Base-by-base conservation (phyloP, 2,329 filamentous ascomycete species). In the Botryotinia calthae region DNA sequence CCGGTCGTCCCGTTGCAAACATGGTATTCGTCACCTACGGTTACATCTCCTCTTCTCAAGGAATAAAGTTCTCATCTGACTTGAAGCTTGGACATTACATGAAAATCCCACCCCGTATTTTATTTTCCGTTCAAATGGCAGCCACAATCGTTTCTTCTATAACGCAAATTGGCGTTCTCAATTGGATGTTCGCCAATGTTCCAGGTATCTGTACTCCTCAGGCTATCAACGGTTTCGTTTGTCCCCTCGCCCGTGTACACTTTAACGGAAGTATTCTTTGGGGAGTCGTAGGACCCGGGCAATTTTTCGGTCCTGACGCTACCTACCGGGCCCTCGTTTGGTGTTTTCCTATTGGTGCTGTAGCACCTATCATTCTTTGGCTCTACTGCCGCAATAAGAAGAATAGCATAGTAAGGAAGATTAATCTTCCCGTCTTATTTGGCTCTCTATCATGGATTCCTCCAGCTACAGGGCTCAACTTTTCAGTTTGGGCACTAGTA, bases 11-110 rank as follows among this genome's bases (percentile, higher is more conserved):
- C 1, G 93, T 97, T 18, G 94, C 93, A 68, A 96, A 97, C 82
- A 97, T 97, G 94, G 93, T 97, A 51, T 97, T 97, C 78, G 93
- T 95, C 65, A 96, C 93, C 0, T 97, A 96, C 80, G 93, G 93
- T 75, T 97, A 96, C 82, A 96, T 96, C 79, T 94, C 92, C 7
- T 95, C 92, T 0, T 92, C 93, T 0, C 94, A 97, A 83, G 94
- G 94, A 42, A 91, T 97, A 81, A 96, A 97, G 80, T 97, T 97
- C 80, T 91, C 93, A 1, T 91, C 92, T 2, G 94, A 97, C 81
- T 86, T 97, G 68, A 97, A 97, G 82, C 87, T 97, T 0, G 94
- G 92, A 20, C 92, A 95, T 79, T 95, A 95, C 82, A 94, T 95
- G 91, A 94, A 95, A 82, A 93, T 95, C 22, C 93, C 93, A 1